Conservation (phyloP, 495 filamentous ascomycete species). For the Penicillium manginii region DNA sequence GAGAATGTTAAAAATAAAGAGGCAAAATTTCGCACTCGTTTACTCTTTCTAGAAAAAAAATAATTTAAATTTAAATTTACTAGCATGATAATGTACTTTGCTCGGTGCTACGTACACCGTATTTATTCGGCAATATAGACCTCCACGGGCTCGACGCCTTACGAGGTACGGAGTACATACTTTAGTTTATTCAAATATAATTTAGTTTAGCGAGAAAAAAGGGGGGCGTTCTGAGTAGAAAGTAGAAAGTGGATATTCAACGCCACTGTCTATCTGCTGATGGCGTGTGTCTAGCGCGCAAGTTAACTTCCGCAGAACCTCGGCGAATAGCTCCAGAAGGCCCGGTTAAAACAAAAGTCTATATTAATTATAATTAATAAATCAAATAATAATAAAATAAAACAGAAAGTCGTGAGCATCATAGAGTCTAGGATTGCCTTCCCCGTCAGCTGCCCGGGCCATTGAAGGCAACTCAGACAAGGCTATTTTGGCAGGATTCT, state of each 20-base stretch:
- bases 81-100: too few species aligned
- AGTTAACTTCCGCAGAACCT: slow-evolving; percentile 1
- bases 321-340: neutral
- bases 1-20: slow-evolving; percentile 7
- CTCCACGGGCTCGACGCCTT: neutral
- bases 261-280: neutral
- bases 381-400: neutral
- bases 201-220: neutral
- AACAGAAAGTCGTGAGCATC: neutral
- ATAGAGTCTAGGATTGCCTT: too few species aligned
- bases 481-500: too few species aligned
- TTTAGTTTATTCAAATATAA: neutral
- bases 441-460: too few species aligned
- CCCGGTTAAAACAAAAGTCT: neutral
- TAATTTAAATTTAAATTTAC: neutral
- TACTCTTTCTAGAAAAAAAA: neutral
- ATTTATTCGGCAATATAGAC: slow-evolving; percentile 4
- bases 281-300: slow-evolving; percentile 4
- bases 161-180: too few species aligned
- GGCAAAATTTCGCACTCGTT: neutral
- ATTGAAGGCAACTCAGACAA: too few species aligned
- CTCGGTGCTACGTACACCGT: neutral
- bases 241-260: slow-evolving; percentile 1
- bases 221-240: neutral
- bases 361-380: too few species aligned